Conservation (phyloP, 495 filamentous ascomycete species). For the Penicillium simplicissimum region DNA sequence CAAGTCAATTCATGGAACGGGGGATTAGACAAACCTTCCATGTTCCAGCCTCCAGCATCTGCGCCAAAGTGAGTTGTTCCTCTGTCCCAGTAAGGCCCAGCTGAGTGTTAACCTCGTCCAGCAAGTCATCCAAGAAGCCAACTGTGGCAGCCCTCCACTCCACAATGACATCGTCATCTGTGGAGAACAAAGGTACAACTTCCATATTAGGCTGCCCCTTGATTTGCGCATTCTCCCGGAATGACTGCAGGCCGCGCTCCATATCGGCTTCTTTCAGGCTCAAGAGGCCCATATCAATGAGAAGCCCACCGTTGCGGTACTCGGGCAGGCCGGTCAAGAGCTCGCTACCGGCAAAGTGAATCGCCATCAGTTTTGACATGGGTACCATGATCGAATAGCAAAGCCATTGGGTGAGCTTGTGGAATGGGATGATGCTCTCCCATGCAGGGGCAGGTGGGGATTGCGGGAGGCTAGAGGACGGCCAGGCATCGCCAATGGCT, state of each 20-base stretch:
- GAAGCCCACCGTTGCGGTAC: conserved; percentile 68
- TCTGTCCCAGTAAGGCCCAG: conserved; percentile 51
- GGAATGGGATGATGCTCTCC: conserved; percentile 91
- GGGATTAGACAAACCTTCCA: conserved; percentile 68
- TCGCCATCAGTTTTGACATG: conserved; percentile 62
- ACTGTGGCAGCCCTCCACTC: conserved; percentile 71
- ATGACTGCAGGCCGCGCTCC: conserved; percentile 66
- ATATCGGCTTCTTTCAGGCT: conserved; percentile 59
- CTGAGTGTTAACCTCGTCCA: conserved; percentile 61
- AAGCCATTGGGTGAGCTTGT: conserved; percentile 77
- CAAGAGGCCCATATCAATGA: conserved; percentile 66
- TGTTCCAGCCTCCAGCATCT: conserved; percentile 70
- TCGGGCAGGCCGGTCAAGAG: conserved; percentile 67
- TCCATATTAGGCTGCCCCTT: conserved; percentile 73
- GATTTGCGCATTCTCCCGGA: conserved; percentile 68
- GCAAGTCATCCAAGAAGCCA: conserved; percentile 64
- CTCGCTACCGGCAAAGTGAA: conserved; percentile 63
- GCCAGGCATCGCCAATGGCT: conserved; percentile 93
- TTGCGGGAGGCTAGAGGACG: conserved; percentile 75
- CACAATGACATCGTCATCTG: conserved; percentile 68
- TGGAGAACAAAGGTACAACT: conserved; percentile 63
- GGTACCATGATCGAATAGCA: conserved; percentile 73
- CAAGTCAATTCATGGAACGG: neutral
- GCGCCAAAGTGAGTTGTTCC: conserved; percentile 59
- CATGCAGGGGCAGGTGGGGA: conserved; percentile 73